phyloP scores from a whole-genome alignment of 2,329 filamentous ascomycete species.

The Penicillium griseofulvum region DNA sequence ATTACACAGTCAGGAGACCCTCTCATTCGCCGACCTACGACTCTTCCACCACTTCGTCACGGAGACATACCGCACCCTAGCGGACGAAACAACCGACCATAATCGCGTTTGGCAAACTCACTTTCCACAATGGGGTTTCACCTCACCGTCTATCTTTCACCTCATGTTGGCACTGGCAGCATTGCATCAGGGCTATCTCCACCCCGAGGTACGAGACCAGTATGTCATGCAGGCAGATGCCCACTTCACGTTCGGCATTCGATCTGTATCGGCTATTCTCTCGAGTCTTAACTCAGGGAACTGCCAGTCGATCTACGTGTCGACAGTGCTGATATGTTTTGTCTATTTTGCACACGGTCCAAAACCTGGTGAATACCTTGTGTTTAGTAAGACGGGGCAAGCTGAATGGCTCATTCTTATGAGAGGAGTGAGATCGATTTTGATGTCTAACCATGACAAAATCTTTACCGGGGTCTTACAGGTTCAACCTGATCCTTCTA shows the following conservation, averaged over 20 bases:
- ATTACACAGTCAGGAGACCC: conserved; percentile 11
- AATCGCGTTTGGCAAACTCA: conserved; percentile 30
- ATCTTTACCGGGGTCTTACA: conserved; percentile 29
- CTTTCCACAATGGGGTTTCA: conserved; percentile 31
- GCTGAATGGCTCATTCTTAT: conserved; percentile 36
- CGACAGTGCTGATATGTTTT: conserved; percentile 32
- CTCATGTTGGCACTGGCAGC: conserved; percentile 33
- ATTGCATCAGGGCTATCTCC: conserved; percentile 26
- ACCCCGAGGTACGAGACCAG: conserved; percentile 15
- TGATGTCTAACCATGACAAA: conserved; percentile 14
- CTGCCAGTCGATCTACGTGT: conserved; percentile 35
- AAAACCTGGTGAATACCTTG: conserved; percentile 30
- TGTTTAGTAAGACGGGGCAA: conserved; percentile 30
- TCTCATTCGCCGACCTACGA: conserved; percentile 30
- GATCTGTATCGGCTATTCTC: conserved; percentile 31
- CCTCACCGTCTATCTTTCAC: conserved; percentile 33
- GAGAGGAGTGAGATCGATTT: conserved; percentile 29
- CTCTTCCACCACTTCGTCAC: conserved; percentile 35
- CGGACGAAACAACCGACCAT: conserved; percentile 18
- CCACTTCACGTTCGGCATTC: conserved; percentile 37
- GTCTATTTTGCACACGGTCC: conserved; percentile 36
- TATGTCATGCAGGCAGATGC: conserved; percentile 31
- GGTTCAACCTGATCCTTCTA: neutral
- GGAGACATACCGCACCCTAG: conserved; percentile 26
- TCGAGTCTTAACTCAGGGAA: conserved; percentile 25